Evolutionary conservation across 306 rosid genomes (phyloP), one percentile per base, ranked within the genome.

Genomic region (Trifolium pratense): DNA sequence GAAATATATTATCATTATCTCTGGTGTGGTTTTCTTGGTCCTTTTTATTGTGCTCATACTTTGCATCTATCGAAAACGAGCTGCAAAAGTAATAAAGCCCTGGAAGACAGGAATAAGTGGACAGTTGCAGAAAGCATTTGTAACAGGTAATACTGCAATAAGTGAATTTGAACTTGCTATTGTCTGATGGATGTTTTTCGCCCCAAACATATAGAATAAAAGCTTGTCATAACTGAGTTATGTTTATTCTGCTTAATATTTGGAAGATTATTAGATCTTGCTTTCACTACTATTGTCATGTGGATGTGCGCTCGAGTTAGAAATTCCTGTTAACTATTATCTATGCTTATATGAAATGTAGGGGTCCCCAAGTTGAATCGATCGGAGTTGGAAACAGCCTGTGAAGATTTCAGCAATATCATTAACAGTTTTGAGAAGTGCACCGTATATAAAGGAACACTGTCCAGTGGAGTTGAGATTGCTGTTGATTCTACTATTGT

Each of bases 401-500:
- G 99, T 79, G 99, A 95, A 79, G 97, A 95, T 88, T 95, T 95
- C 83, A 95, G 97, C 86, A 95, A 95, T 78, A 95, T 95, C 62
- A 81, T 95, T 60, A 74, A 78, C 81, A 87, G 82, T 53, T 29
- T 79, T 68, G 87, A 82, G 7, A 87, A 79, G 70, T 78, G 83
- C 80, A 90, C 85, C 16, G 66, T 90, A 68, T 95, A 95, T 82
- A 95, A 95, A 81, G 99, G 99, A 82, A 95, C 96, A 68, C 73
- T 95, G n/a, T 95, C 99, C 26, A 95, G 89, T 74, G 99, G 97
- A 74, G 92, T 90, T 9, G 99, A 95, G 90, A 95, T 95, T 74
- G 96, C 99, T 37, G 97, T 95, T 79, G 89, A 85, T 70, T 90
- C 97, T 63, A 83, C 96, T 73, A 48, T 63, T 23, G 29, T 88